A percentile compares a stretch with the other conserved stretches of the same genome.
phyloP scores from a whole-genome alignment of 306 rosid species.

The Vigna trinervia region DNA sequence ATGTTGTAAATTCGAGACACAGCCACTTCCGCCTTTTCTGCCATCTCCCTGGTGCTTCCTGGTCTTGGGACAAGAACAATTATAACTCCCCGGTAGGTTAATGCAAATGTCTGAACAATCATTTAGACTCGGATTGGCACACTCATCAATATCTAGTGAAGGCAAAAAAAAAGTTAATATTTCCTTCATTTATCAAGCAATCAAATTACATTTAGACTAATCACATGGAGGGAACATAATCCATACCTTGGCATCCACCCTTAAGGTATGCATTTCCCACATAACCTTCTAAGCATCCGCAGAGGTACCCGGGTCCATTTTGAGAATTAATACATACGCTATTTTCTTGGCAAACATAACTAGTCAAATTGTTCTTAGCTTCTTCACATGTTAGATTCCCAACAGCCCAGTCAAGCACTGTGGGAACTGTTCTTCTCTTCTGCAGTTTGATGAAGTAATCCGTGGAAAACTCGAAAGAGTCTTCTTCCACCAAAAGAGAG shows the following conservation, averaged over 20 bases:
- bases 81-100: conserved; percentile 27
- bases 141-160: conserved; percentile 32
- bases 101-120: conserved; percentile 34
- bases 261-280: conserved; percentile 54
- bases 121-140: conserved; percentile 14
- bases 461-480: neutral
- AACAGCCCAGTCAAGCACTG: conserved; percentile 37
- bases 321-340: conserved; percentile 24
- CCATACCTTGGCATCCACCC: conserved; percentile 50
- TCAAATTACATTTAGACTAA: neutral
- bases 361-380: conserved; percentile 12
- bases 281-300: conserved; percentile 29
- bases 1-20: conserved; percentile 5
- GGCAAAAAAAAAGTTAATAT: neutral
- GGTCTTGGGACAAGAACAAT: conserved; percentile 36
- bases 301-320: conserved; percentile 32
- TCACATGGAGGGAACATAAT: conserved; percentile 1
- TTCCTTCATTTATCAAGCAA: neutral
- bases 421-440: conserved; percentile 6
- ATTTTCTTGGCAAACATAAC: conserved; percentile 15
- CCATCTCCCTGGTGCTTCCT: conserved; percentile 39
- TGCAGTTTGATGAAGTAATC: conserved; percentile 9
- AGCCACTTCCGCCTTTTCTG: conserved; percentile 25
- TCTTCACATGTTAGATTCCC: conserved; percentile 29
- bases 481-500: conserved; percentile 39